Base-by-base conservation (phyloP, 106 monocot genomes). In the Acorus calamus region DNA sequence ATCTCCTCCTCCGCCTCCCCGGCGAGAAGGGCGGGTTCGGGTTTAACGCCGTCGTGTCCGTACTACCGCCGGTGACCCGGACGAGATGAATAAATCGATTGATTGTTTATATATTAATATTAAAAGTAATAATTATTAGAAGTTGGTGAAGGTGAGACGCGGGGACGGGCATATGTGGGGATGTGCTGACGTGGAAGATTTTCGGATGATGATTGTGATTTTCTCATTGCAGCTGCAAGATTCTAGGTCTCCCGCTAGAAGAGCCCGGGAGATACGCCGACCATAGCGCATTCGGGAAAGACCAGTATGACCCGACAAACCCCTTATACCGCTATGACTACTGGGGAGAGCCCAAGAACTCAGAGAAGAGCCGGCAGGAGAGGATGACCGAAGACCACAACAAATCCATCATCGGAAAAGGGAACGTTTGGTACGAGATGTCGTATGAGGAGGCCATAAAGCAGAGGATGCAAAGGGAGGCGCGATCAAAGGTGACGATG, bases 311-410 rank as follows among this genome's bases (percentile, higher is more conserved):
- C 52, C 84, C 89, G 3, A 68, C 75, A 4, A 87, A 64, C 42
- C 82, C 89, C 11, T 45, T 87, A 11, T 96, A 90, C 72, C 81
- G 84, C 3, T 78, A 80, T 4, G 89, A 94, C 76, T 90, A 84
- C 70, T 89, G 89, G 89, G 94, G 89, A 12, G 89, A 94, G 73
- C 89, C 83, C 41, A 87, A 84, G 66, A 76, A 78, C 74, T 83
- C 83, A 3, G 79, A 84, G 79, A 90, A 85, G 74, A 87, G 80
- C 79, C 79, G 72, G 47, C 74, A 80, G 48, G 72, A 78, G 71
- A 75, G 84, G 47, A 65, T 66, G 49, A 72, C 79, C 0, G 80
- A 87, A 57, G 73, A 80, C 42, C 89, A 96, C 65, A 87, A 94
- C 66, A 73, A 57, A 62, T 73, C 81, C 7, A 84, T 96, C 28